A percentile compares a stretch with the other conserved stretches of the same genome.
These are phyloP conservation scores for Elymus sibiricus DNA, from an alignment of 176 grass and related monocot genomes.

Conservation along the genomic window DNA sequence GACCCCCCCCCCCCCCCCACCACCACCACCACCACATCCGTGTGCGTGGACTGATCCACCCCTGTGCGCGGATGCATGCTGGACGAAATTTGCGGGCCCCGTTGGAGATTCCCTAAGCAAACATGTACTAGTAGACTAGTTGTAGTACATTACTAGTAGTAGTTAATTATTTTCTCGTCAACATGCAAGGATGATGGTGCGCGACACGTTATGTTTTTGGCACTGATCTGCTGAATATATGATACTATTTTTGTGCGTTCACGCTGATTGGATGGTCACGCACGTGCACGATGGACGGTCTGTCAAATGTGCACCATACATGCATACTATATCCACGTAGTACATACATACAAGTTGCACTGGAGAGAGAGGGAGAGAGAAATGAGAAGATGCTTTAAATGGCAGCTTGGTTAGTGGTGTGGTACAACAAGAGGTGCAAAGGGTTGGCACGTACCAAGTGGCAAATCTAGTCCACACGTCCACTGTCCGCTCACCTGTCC, in stretches of 20 bases:
- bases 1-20: too few species aligned
- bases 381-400: not conserved
- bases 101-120: too few species aligned
- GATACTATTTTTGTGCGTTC: not conserved
- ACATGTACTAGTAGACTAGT: too few species aligned
- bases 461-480: not conserved
- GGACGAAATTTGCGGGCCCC: too few species aligned
- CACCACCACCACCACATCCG: too few species aligned
- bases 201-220: not conserved
- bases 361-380: not conserved
- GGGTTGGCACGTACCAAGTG: not conserved
- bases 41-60: too few species aligned
- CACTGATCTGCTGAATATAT: not conserved
- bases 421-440: slow-evolving; percentile 2
- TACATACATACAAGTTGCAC: not conserved
- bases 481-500: slow-evolving; percentile 12
- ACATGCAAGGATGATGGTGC: too few species aligned
- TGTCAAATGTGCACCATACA: not conserved
- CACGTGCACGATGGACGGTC: not conserved
- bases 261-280: not conserved
- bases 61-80: too few species aligned
- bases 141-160: too few species aligned
- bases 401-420: not conserved
- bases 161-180: too few species aligned
- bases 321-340: not conserved